Evolutionary conservation across 176 grass and related monocot genomes (phyloP).

Genomic region (Cenchrus americanus): DNA sequence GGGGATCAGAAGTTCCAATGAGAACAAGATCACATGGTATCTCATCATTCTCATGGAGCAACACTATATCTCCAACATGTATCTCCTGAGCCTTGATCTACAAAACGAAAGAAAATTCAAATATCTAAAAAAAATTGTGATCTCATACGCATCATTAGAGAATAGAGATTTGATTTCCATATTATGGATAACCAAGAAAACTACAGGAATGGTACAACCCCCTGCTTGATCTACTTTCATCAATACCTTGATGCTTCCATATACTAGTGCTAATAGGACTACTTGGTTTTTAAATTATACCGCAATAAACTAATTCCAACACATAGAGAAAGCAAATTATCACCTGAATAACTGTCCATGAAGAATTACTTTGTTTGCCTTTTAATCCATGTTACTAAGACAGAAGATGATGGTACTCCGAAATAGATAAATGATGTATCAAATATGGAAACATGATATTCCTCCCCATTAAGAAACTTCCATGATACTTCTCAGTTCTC

Average conservation of each 20-base stretch:
- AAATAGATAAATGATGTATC: neutral
- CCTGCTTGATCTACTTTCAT: neutral
- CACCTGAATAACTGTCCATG: neutral
- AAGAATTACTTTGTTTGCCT: neutral
- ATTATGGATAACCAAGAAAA: neutral
- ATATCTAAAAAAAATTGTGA: conserved; percentile 42
- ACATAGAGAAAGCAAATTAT: neutral
- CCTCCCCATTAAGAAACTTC: neutral
- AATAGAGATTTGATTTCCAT: neutral
- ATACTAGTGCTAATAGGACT: conserved; percentile 22
- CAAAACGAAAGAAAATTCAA: conserved; percentile 38
- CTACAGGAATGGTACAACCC: neutral
- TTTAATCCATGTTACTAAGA: neutral
- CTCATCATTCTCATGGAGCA: conserved; percentile 94
- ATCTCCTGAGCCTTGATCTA: conserved; percentile 87
- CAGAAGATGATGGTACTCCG: neutral
- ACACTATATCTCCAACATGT: conserved; percentile 89
- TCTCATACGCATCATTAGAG: neutral
- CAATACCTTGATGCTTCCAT: neutral
- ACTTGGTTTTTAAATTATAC: conserved; percentile 18
- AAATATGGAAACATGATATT: conserved; percentile 15
- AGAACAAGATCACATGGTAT: conserved; percentile 94
- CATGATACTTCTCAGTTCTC: neutral
- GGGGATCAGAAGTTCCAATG: conserved; percentile 84
- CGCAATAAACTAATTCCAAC: conserved; percentile 13